Base-by-base conservation (phyloP, 257 asterid species). In the Fraxinus excelsior region DNA sequence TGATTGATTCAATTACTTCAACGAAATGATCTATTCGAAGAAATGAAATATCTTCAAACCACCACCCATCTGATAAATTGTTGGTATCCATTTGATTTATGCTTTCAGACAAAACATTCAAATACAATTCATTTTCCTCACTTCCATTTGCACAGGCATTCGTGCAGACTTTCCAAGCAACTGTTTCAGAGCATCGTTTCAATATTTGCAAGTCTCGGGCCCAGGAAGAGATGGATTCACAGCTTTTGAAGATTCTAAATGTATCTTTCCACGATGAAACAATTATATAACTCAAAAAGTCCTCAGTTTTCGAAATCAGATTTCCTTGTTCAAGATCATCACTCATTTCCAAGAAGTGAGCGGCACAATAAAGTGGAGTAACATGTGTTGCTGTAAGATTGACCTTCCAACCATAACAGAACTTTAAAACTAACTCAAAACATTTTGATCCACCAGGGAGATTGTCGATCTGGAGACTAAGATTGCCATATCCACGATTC, bases 261-360 rank as follows among this genome's bases (percentile, higher is more conserved):
- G 78, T 84, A 74, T 74, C 87, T 68, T 81, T 76, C 87, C 87
- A 81, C 2, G 83, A 81, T 12, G 84, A 78, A 14, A 84, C 73
- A 19, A 84, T 60, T 64, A 80, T 31, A 26, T 64, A 76, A 67
- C 80, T 81, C 25, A 81, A 28, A 72, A 84, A 81, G 26, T 77
- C 66, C 77, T 81, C 82, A 10, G 85, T 74, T 76, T 75, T 71
- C 1, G 79, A 75, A 37, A 81, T 67, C 19, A 84, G 74, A 49
- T 81, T 84, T 67, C 83, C 87, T 0, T 58, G 80, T 64, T 69
- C 19, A n/a, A 72, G 70, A 38, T 78, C 81, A 44, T 84, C 85
- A 38, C 65, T 79, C 85, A 84, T 84, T 81, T 81, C 84, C 69
- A 84, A 40, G 78, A 81, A 79, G 53, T 81, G 81, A 35, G 82